A percentile compares a stretch with the other conserved stretches of the same genome.
Conservation (phyloP, 2,329 filamentous ascomycete species). For the Penicillium sp. region DNA sequence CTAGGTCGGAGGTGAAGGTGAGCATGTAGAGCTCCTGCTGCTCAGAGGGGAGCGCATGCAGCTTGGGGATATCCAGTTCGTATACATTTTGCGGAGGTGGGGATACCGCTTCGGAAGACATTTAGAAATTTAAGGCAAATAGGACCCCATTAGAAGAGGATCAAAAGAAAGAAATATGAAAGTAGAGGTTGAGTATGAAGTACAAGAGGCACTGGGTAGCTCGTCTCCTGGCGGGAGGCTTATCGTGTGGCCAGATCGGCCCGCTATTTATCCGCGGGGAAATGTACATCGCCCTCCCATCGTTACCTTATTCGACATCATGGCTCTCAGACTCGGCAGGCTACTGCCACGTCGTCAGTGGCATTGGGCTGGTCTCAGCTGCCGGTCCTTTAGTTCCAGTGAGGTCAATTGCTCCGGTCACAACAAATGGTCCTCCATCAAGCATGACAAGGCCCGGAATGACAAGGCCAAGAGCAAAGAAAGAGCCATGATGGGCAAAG, state of each 20-base stretch:
- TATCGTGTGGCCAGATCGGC: conserved; percentile 21
- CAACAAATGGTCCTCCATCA: conserved; percentile 95
- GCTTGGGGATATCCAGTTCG: conserved; percentile 86
- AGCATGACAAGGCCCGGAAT: conserved; percentile 86
- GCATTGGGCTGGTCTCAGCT: conserved; percentile 17
- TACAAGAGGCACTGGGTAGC: conserved; percentile 4
- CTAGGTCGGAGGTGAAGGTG: conserved; percentile 80
- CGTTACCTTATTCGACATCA: conserved; percentile 7
- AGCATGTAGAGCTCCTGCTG: conserved; percentile 95
- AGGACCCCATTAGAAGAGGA: conserved; percentile 15
- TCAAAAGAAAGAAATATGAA: conserved; percentile 1
- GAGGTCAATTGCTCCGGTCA: conserved; percentile 64
- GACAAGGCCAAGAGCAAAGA: conserved; percentile 73
- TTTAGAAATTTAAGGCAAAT: conserved; percentile 23
- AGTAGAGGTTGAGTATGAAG: not conserved
- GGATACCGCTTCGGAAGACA: conserved; percentile 40
- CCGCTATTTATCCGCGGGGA: conserved; percentile 22
- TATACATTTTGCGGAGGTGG: conserved; percentile 39
- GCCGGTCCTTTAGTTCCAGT: conserved; percentile 53
- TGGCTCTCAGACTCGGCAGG: conserved; percentile 29
- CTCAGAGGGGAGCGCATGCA: conserved; percentile 85
- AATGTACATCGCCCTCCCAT: conserved; percentile 15
- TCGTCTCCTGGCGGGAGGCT: conserved; percentile 13
- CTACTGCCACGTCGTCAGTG: conserved; percentile 18
- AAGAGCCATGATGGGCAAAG: conserved; percentile 67